Evolutionary conservation across 177 flowering plant species (phyloP), one percentile per base, ranked within the genome.

Genomic region (Tripterygium wilfordii): DNA sequence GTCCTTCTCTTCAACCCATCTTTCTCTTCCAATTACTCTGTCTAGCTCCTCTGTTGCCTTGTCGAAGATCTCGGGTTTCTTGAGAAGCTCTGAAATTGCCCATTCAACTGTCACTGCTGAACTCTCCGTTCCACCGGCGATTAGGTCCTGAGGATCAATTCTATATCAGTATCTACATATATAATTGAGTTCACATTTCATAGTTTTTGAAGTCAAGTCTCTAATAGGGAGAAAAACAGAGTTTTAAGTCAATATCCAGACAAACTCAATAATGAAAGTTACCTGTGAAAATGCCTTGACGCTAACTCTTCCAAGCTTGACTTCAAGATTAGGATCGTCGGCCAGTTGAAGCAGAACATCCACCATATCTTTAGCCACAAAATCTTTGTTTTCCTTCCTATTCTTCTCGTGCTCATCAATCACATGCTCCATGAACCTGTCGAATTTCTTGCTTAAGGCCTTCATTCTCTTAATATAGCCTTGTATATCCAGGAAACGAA

Each of bases 381-480:
- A 78, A 16, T 57, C 61, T 33, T 54, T 41, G 5, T 20, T 69
- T 3, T 54, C 71, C 18, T 52, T 48, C 25, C 68, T 57, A 61
- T 67, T 75, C 3, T 6, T 75, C 9, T 62, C 55, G 43, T 86
- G 95, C 26, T 81, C 88, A 46, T 83, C 77, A 40, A 86, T 28
- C 4, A 79, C 91, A 42, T 72, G 78, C 58, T 86, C 95, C 41
- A 79, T 53, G 39, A 83, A 83, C 68, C 64, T 25, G 38, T 83
- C 86, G 32, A 86, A 68, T 32, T 79, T 81, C 80, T 72, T 76
- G 47, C 67, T 57, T 60, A 86, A 30, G 0, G 26, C 61, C 66
- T 80, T 86, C 88, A 86, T 83, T 57, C 86, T 66, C 78, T 66
- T 83, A 10, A 77, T 65, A 41, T 79, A 76, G 33, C 95, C 95